phyloP scores from a whole-genome alignment of 352 stramenopile genomes.

The Phytophthora fragariaefolia region DNA sequence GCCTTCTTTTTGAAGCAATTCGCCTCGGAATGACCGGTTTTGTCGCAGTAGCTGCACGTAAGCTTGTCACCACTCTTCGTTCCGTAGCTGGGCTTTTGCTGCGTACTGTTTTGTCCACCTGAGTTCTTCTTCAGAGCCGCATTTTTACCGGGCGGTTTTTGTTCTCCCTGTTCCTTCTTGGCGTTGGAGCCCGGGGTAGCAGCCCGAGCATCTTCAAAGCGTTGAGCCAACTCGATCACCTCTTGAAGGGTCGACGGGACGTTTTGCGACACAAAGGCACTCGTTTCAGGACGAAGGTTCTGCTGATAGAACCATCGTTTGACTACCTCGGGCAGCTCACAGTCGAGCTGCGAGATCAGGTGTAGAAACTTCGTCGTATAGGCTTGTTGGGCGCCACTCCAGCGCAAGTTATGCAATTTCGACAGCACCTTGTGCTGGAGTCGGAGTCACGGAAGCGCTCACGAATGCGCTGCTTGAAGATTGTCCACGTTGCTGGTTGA shows the following conservation, averaged over 20 bases:
- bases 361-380: slow-evolving; percentile 16
- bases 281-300: slow-evolving; percentile 5
- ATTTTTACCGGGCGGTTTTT: background rate
- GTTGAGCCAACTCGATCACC: slow-evolving; percentile 7
- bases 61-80: background rate
- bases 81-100: background rate
- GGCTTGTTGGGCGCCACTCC: background rate
- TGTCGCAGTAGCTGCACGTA: background rate
- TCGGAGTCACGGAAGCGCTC: slow-evolving; percentile 1
- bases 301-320: slow-evolving; percentile 15
- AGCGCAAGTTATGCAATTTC: background rate
- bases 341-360: slow-evolving; percentile 7
- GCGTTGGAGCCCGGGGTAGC: background rate
- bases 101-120: background rate
- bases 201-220: background rate
- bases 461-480: slow-evolving; percentile 8
- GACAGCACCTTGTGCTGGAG: slow-evolving; percentile 2
- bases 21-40: background rate
- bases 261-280: slow-evolving; percentile 8
- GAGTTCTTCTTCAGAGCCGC: background rate
- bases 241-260: background rate
- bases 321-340: background rate
- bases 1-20: slow-evolving; percentile 14
- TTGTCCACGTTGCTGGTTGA: slow-evolving; percentile 15
- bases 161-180: background rate